Conservation (phyloP, 2,329 filamentous ascomycete species). For the Magnaporthiopsis incrustans region DNA sequence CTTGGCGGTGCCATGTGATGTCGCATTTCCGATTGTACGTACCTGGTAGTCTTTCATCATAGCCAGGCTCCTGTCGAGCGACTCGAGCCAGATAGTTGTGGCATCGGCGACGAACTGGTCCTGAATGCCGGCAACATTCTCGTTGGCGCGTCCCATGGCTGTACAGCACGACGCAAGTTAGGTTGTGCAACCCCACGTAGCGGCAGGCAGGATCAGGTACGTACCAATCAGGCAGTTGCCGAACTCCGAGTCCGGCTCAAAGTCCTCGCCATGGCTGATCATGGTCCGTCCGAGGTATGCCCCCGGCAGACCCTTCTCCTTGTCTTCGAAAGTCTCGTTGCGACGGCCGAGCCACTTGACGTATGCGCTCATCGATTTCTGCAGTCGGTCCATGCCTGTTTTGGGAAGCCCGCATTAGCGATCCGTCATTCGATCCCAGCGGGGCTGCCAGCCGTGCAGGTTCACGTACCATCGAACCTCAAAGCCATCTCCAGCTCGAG, state of each 20-base stretch:
- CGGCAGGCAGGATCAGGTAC: not conserved
- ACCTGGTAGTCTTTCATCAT: slow-evolving; percentile 99
- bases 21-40: slow-evolving; percentile 20
- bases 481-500: slow-evolving; percentile 86
- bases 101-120: slow-evolving; percentile 73
- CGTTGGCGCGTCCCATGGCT: slow-evolving; percentile 75
- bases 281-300: slow-evolving; percentile 77
- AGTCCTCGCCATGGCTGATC: slow-evolving; percentile 85
- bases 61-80: slow-evolving; percentile 77
- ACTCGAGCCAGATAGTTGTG: slow-evolving; percentile 80
- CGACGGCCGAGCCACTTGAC: slow-evolving; percentile 82
- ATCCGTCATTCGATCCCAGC: not conserved
- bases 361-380: slow-evolving; percentile 77
- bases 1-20: not conserved
- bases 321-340: slow-evolving; percentile 71
- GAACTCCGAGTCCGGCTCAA: slow-evolving; percentile 83
- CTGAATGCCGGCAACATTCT: slow-evolving; percentile 77
- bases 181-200: not conserved
- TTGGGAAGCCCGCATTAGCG: slow-evolving; percentile 7
- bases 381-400: slow-evolving; percentile 80
- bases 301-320: slow-evolving; percentile 76
- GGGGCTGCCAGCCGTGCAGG: not conserved
- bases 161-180: not conserved
- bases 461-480: slow-evolving; percentile 68
- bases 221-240: slow-evolving; percentile 65